These are phyloP conservation scores for button mushroom (Agaricus bisporus) DNA, from an alignment of 768 basidiomycete species.

Conservation along the genomic window DNA sequence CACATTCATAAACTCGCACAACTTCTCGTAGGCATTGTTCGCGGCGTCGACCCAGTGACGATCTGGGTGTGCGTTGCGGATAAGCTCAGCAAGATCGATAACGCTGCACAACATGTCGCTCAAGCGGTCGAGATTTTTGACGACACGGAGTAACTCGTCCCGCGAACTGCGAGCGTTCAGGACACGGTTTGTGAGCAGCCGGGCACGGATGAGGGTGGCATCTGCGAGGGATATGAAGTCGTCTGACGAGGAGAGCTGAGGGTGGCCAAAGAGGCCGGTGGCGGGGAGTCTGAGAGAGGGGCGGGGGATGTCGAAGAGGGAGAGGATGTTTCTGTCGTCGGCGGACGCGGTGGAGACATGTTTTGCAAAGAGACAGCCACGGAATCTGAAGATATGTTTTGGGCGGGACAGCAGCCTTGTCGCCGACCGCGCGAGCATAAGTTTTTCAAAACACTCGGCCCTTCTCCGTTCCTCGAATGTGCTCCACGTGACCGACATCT, in stretches of 20 bases:
- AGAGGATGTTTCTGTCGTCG: constrained; percentile 61
- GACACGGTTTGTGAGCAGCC: constrained; percentile 80
- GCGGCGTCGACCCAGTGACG: constrained; percentile 75
- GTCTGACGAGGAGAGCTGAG: constrained; percentile 59
- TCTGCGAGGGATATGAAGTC: constrained; percentile 70
- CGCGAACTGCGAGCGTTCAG: constrained; percentile 65
- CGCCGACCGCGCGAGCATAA: constrained; percentile 38
- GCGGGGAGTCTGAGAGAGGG: constrained; percentile 34
- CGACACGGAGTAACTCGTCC: constrained; percentile 73
- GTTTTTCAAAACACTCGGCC: neutral
- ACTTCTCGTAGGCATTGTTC: constrained; percentile 81
- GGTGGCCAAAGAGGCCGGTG: constrained; percentile 85
- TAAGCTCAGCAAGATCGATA: constrained; percentile 91
- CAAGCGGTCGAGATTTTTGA: constrained; percentile 94
- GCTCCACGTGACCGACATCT: neutral
- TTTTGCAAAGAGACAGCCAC: constrained; percentile 34
- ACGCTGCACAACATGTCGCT: constrained; percentile 95
- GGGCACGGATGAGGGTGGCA: constrained; percentile 75
- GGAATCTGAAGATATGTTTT: constrained; percentile 32
- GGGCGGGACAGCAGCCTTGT: constrained; percentile 33
- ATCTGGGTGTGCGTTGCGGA: constrained; percentile 93
- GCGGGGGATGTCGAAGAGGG: constrained; percentile 66
- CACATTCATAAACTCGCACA: constrained; percentile 97
- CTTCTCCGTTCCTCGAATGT: neutral
- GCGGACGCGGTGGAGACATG: constrained; percentile 48